These are phyloP conservation scores for Eucalyptus cloeziana DNA, from an alignment of 345 rosid species.

Conservation along the genomic window DNA sequence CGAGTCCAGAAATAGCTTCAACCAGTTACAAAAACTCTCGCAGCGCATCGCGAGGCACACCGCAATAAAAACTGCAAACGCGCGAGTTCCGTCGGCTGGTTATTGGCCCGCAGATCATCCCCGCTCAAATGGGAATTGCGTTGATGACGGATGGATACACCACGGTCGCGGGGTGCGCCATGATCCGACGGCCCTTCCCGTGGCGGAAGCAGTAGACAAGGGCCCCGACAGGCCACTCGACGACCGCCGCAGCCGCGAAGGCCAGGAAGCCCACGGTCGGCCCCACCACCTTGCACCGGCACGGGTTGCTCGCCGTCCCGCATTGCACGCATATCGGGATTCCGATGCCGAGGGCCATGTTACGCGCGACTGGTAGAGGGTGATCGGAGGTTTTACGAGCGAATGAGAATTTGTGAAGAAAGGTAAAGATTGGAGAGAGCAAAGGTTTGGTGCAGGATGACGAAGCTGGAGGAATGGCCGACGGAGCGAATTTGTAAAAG, in stretches of 20 bases:
- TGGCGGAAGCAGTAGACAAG: constrained; percentile 64
- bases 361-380: neutral
- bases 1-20: neutral
- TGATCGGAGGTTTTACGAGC: neutral
- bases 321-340: constrained; percentile 65
- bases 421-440: neutral
- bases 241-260: constrained; percentile 47
- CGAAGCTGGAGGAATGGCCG: neutral
- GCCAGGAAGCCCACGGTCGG: constrained; percentile 79
- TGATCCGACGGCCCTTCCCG: constrained; percentile 59
- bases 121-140: constrained; percentile 45
- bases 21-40: neutral
- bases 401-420: neutral
- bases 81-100: neutral
- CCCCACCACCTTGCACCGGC: constrained; percentile 83
- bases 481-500: neutral
- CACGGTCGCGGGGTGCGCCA: constrained; percentile 79
- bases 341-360: constrained; percentile 5
- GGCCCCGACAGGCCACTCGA: constrained; percentile 92
- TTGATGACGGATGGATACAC: constrained; percentile 53
- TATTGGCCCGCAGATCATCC: neutral
- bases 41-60: neutral
- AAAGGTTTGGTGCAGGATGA: neutral
- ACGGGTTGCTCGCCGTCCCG: constrained; percentile 59
- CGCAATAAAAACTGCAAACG: neutral